Evolutionary conservation across 2,329 filamentous ascomycete species (phyloP).

Genomic region (Aphanoascus verrucosus): DNA sequence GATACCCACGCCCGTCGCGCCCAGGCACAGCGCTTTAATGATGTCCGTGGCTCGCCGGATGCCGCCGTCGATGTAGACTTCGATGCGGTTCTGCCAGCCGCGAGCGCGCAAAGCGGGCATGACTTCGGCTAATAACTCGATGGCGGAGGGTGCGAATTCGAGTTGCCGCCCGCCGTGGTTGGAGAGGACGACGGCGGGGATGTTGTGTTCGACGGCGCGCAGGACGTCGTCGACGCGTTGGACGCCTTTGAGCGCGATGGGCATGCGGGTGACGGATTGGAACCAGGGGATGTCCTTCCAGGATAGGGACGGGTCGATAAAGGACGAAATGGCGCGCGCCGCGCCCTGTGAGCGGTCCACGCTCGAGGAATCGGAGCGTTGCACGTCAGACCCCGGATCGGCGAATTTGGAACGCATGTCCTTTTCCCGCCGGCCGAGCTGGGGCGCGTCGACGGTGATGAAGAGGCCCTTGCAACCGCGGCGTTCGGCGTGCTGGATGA

Average conservation of each 20-base stretch:
- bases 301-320: constrained; percentile 87
- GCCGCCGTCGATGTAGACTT: constrained; percentile 86
- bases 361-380: constrained; percentile 49
- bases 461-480: constrained; percentile 92
- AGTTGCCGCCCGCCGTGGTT: constrained; percentile 95
- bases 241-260: constrained; percentile 91
- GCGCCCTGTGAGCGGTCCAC: constrained; percentile 87
- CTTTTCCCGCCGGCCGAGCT: constrained; percentile 89
- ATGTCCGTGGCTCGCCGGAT: constrained; percentile 86
- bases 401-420: constrained; percentile 93
- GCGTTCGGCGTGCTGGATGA: constrained; percentile 81
- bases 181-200: constrained; percentile 82
- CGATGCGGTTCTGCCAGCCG: constrained; percentile 64
- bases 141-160: constrained; percentile 76
- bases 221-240: constrained; percentile 94
- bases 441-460: constrained; percentile 95
- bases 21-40: constrained; percentile 86
- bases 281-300: constrained; percentile 98
- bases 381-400: constrained; percentile 73
- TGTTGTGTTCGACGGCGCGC: constrained; percentile 66
- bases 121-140: constrained; percentile 87
- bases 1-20: constrained; percentile 85
- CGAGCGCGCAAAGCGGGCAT: constrained; percentile 72
- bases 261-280: constrained; percentile 78
- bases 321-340: constrained; percentile 85